Evolutionary conservation across 768 basidiomycete genomes (phyloP), one percentile per base, ranked within the genome.

Genomic region (Erythrobasidium yunnanense): DNA sequence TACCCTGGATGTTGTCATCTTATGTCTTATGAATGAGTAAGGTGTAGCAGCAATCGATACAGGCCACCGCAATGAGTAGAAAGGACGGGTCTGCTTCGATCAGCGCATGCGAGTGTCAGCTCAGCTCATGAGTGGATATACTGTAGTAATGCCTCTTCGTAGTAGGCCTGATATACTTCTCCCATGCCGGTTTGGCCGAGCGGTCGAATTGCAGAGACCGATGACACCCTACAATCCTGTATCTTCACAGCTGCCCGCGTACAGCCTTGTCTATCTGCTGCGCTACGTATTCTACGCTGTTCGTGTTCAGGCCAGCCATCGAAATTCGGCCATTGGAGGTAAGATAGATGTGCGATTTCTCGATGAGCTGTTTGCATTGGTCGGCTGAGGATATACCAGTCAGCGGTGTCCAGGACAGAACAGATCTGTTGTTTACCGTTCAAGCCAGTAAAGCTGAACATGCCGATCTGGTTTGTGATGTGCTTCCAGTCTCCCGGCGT

Each of bases 401-500:
- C 17, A 29, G n/a, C 11, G 18, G 27, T 32, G 23, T 54, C 18
- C 25, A 49, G 5, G 18, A n/a, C 6, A 5, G 20, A n/a, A 25
- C 35, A 20, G 2, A 23, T n/a, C 8, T 25, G 11, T 32, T 33
- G 42, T 71, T 51, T 3, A 70, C 71, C 69, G 23, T 71, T 85
- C 72, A 93, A 77, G 22, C 91, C 91, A 50, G 90, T 93, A 80
- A 89, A 92, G 77, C 88, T 87, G 72, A 69, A 70, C 91, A 96
- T 93, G 76, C 93, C 93, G 69, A 91, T 92, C 76, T 96, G 91
- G 74, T 84, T 85, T 78, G 88, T 89, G 77, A 97, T 88, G 77
- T 96, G 93, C 7, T 82, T 81, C 95, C 95, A 97, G 66, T 87
- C 83, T 5, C 93, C 92, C 17, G 95, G 95, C 33, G 93, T 97